Conservation (phyloP, 495 filamentous ascomycete species). For the Annulohypoxylon maeteangense region DNA sequence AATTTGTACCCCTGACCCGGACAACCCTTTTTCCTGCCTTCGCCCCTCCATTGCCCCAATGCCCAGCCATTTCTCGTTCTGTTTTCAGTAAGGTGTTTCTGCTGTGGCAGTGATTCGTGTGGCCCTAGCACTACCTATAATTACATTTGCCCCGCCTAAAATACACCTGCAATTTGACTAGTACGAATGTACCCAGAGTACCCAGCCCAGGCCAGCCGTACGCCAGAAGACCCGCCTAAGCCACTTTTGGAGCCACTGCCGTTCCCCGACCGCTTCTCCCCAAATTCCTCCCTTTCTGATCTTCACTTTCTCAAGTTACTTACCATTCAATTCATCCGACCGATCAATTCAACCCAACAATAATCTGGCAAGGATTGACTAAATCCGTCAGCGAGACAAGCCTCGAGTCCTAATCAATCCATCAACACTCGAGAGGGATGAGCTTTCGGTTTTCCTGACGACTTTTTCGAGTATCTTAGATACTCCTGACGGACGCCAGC, state of each 20-base stretch:
- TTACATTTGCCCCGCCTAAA: slow-evolving; percentile 37
- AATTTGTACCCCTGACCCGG: slow-evolving; percentile 34
- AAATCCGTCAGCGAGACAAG: slow-evolving; percentile 26
- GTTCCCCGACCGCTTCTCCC: slow-evolving; percentile 45
- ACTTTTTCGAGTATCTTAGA: slow-evolving; percentile 37
- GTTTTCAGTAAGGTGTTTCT: slow-evolving; percentile 31
- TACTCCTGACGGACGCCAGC: slow-evolving; percentile 39
- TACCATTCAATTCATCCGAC: slow-evolving; percentile 28
- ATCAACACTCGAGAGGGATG: slow-evolving; percentile 37
- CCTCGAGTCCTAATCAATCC: slow-evolving; percentile 38
- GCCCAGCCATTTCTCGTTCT: slow-evolving; percentile 33
- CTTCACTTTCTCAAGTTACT: slow-evolving; percentile 38
- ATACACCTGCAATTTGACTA: slow-evolving; percentile 36
- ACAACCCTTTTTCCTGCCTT: slow-evolving; percentile 11
- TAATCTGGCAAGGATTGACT: slow-evolving; percentile 40
- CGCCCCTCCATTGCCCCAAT: slow-evolving; percentile 40
- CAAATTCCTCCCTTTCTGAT: slow-evolving; percentile 45
- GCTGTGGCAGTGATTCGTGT: slow-evolving; percentile 32
- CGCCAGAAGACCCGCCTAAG: slow-evolving; percentile 2
- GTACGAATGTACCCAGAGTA: slow-evolving; percentile 19
- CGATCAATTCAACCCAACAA: slow-evolving; percentile 34
- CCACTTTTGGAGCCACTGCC: slow-evolving; percentile 38
- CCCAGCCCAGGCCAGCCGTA: neutral
- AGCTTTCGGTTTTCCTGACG: slow-evolving; percentile 41
- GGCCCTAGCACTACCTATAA: slow-evolving; percentile 35